A percentile compares a stretch with the other conserved stretches of the same genome.
These are phyloP conservation scores for Capsicum rhomboideum DNA, from an alignment of 257 asterid genomes.

Conservation along the genomic window DNA sequence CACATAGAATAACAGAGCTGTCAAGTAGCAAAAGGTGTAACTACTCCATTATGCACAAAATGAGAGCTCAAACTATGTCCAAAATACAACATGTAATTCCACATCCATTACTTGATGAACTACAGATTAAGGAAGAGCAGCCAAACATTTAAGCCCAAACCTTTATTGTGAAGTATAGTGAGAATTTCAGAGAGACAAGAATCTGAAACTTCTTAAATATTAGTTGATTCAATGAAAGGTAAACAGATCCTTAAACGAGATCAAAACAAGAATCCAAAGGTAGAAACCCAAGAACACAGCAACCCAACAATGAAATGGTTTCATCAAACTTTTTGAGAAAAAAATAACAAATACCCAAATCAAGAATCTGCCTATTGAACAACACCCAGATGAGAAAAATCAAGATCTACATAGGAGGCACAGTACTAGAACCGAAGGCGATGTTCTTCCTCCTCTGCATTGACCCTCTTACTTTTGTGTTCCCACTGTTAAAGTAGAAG, in stretches of 20 bases:
- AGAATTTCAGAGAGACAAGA: background rate
- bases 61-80: too few species aligned
- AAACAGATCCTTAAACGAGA: background rate
- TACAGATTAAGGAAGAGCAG: background rate
- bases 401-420: background rate
- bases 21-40: too few species aligned
- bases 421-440: background rate
- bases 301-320: background rate
- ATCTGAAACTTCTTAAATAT: background rate
- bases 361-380: background rate
- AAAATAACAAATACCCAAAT: background rate
- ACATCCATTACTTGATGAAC: too few species aligned
- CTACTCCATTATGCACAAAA: too few species aligned
- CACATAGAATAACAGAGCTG: too few species aligned
- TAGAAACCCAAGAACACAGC: background rate
- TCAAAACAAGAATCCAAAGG: background rate
- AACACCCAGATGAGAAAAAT: background rate
- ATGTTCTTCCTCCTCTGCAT: slow-evolving; percentile 1
- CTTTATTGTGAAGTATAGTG: background rate
- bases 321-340: background rate
- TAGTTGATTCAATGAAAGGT: background rate
- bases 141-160: background rate
- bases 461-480: background rate
- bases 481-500: too few species aligned
- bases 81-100: background rate